phyloP scores from a whole-genome alignment of 148 eudicot species.

The Persicaria tinctoria region DNA sequence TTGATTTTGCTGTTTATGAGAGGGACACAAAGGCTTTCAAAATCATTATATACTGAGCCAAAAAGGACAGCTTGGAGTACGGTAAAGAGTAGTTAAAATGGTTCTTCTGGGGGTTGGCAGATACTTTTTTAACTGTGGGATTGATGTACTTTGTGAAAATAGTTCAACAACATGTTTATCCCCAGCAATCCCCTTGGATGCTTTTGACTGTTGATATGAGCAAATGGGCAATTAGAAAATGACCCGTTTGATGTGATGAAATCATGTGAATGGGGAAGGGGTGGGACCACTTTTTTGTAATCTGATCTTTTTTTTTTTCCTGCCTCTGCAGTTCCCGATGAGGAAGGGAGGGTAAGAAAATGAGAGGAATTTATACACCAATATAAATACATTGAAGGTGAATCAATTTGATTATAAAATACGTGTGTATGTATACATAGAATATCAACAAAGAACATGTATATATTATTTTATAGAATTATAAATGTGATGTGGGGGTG shows the following conservation, averaged over 20 bases:
- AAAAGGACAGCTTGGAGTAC: constrained; percentile 9
- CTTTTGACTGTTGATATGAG: constrained; percentile 6
- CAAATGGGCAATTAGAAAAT: constrained; percentile 11
- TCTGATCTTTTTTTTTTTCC: not conserved
- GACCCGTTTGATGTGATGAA: constrained; percentile 13
- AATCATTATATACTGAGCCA: constrained; percentile 2
- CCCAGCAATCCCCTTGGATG: constrained; percentile 2
- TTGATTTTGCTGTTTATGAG: constrained; percentile 1
- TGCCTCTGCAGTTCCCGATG: constrained; percentile 26
- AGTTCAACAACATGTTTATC: not conserved
- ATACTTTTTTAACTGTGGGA: constrained; percentile 9
- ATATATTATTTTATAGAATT: constrained; percentile 5
- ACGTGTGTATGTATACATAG: not conserved
- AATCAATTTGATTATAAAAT: not conserved
- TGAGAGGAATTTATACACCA: constrained; percentile 8
- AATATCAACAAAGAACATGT: constrained; percentile 3
- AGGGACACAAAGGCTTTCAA: constrained; percentile 1
- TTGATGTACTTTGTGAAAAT: not conserved
- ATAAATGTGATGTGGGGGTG: constrained; percentile 33
- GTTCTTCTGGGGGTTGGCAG: not conserved
- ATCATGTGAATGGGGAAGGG: constrained; percentile 9
- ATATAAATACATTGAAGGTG: not conserved
- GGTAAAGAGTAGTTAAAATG: constrained; percentile 12
- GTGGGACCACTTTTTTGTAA: constrained; percentile 12
- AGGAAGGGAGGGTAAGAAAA: constrained; percentile 21